phyloP scores from a whole-genome alignment of 1,139 yeast genomes.

The Geotrichum siamense region DNA sequence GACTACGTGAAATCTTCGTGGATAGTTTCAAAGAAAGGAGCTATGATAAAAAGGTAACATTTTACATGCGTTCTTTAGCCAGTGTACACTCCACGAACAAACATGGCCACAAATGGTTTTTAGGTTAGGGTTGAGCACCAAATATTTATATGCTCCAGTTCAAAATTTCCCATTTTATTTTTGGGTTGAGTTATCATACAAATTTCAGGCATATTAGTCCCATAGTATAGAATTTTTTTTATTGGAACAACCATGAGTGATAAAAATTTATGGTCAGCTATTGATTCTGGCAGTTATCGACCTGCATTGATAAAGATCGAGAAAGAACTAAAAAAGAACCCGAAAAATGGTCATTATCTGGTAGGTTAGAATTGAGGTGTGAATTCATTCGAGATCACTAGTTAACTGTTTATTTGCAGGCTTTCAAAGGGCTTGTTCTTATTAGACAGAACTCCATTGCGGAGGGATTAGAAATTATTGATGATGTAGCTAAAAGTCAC shows the following conservation, averaged over 20 bases:
- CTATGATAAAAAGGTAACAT: no score
- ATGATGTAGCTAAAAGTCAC: slow-evolving; percentile 38
- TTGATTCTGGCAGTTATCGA: slow-evolving; percentile 48
- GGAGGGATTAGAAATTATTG: slow-evolving; percentile 42
- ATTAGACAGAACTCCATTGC: slow-evolving; percentile 40
- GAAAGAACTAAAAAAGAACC: slow-evolving; percentile 48
- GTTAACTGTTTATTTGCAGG: slow-evolving; percentile 1
- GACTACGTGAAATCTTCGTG: no score
- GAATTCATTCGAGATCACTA: slow-evolving; percentile 13
- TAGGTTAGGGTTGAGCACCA: no score
- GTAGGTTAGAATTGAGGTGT: slow-evolving; percentile 24
- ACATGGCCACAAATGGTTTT: no score
- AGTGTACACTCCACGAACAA: no score
- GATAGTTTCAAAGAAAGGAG: no score
- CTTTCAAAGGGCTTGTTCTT: slow-evolving; percentile 43
- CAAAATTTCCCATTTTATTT: no score
- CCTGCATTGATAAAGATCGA: slow-evolving; percentile 48
- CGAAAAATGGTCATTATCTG: slow-evolving; percentile 46
- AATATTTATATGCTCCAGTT: no score
- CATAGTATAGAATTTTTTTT: no score
- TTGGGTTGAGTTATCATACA: no score
- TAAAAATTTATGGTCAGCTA: slow-evolving; percentile 37
- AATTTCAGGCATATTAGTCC: no score
- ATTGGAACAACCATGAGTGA: slow-evolving; percentile 14
- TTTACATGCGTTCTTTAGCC: no score